Evolutionary conservation across 2,329 filamentous ascomycete species (phyloP).

Genomic region (Botryotinia globosa): DNA sequence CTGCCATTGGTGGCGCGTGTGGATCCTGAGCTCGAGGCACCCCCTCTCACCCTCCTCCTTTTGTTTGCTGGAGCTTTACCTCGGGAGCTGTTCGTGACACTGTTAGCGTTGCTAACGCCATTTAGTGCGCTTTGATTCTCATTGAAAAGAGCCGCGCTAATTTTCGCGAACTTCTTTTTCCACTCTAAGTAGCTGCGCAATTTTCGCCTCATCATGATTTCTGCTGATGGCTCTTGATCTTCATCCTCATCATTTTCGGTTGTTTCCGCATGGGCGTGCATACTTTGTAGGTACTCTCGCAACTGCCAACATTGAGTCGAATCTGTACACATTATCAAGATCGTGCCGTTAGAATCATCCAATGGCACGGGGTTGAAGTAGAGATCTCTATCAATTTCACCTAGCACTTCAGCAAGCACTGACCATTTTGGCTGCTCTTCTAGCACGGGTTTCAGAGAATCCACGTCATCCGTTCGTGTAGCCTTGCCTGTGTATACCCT

Average conservation of each 20-base stretch:
- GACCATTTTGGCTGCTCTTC: conserved; percentile 96
- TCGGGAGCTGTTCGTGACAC: conserved; percentile 47
- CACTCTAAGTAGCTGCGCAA: conserved; percentile 84
- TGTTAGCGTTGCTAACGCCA: conserved; percentile 57
- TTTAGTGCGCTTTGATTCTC: conserved; percentile 77
- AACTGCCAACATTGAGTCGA: conserved; percentile 82
- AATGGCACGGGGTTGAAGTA: conserved; percentile 75
- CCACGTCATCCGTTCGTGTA: conserved; percentile 34
- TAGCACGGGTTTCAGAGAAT: conserved; percentile 69
- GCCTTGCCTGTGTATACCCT: conserved; percentile 76
- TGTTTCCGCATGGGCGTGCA: conserved; percentile 64
- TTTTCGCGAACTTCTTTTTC: conserved; percentile 85
- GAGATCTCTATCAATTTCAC: conserved; percentile 88
- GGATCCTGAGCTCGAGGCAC: conserved; percentile 57
- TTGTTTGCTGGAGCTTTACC: conserved; percentile 75
- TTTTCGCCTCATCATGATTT: conserved; percentile 86
- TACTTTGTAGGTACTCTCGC: conserved; percentile 85
- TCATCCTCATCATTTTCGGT: conserved; percentile 44
- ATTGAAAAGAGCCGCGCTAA: conserved; percentile 73
- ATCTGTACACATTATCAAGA: conserved; percentile 93
- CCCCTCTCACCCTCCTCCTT: conserved; percentile 78
- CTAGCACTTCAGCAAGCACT: conserved; percentile 81
- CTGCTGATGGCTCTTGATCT: conserved; percentile 66
- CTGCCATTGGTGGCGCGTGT: conserved; percentile 70
- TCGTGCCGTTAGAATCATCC: conserved; percentile 86